Percentiles rank a stretch among this genome's conserved stretches.
Evolutionary conservation across 345 rosid species (phyloP).

Genomic region (Pelargonium nanum): DNA sequence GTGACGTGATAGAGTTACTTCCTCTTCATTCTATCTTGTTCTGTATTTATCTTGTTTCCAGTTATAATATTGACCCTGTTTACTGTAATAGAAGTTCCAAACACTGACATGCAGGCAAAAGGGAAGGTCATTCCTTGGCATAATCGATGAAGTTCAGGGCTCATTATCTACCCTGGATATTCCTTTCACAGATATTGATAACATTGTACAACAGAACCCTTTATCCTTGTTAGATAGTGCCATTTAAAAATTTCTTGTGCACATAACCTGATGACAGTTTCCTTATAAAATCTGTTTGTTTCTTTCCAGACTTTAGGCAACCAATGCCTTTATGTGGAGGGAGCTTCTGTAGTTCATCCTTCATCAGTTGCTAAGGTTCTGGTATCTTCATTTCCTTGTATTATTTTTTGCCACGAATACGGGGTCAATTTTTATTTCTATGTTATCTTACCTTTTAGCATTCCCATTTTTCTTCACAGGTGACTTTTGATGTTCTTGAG

Average conservation of each 20-base stretch:
- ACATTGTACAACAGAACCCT: slow-evolving; percentile 40
- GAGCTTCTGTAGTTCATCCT: slow-evolving; percentile 76
- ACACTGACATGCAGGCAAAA: slow-evolving; percentile 54
- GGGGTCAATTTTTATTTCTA: neutral
- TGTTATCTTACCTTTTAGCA: neutral
- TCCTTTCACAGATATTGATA: slow-evolving; percentile 79
- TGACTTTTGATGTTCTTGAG: slow-evolving; percentile 50
- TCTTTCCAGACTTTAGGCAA: slow-evolving; percentile 53
- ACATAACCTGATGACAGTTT: slow-evolving; percentile 4
- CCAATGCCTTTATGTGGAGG: slow-evolving; percentile 62
- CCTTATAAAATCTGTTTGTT: slow-evolving; percentile 9
- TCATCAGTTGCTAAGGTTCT: slow-evolving; percentile 82
- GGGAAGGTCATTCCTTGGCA: slow-evolving; percentile 78
- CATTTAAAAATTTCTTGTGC: slow-evolving; percentile 1
- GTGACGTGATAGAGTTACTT: slow-evolving; percentile 31
- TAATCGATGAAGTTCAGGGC: slow-evolving; percentile 51
- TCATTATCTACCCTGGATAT: slow-evolving; percentile 64
- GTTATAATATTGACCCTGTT: neutral
- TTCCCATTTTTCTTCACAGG: slow-evolving; percentile 28
- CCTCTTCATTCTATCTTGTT: slow-evolving; percentile 5
- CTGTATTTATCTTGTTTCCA: neutral
- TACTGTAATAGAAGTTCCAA: slow-evolving; percentile 2
- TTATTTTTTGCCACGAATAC: neutral
- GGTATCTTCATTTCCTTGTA: slow-evolving; percentile 3
- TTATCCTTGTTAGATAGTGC: slow-evolving; percentile 4